phyloP scores from a whole-genome alignment of 2,329 filamentous ascomycete genomes.

The Xylaria sp. region DNA sequence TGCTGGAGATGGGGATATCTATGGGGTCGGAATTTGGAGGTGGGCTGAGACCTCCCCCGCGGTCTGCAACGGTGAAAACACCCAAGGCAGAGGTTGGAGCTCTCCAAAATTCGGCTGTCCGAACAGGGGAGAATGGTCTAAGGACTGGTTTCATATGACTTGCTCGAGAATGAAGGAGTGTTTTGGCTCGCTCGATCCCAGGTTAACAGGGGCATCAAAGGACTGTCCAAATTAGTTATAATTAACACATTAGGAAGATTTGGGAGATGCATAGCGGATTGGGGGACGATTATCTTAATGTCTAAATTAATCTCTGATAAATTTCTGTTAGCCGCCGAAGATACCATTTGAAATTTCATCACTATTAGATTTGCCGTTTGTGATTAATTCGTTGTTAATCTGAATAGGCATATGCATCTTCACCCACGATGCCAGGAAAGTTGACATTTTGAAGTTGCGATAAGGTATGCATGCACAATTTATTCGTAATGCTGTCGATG shows the following conservation, averaged over 20 bases:
- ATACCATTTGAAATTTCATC: slow-evolving; percentile 39
- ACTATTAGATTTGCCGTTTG: background rate
- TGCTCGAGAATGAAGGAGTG: background rate
- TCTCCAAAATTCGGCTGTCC: background rate
- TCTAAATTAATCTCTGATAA: slow-evolving; percentile 33
- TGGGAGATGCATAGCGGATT: slow-evolving; percentile 24
- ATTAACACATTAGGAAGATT: slow-evolving; percentile 13
- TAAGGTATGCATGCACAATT: no score
- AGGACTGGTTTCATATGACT: slow-evolving; percentile 27
- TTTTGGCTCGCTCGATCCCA: slow-evolving; percentile 1
- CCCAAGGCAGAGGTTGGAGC: slow-evolving; percentile 5
- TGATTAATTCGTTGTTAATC: background rate
- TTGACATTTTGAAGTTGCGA: background rate
- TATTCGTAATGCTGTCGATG: no score
- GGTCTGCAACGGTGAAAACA: slow-evolving; percentile 24
- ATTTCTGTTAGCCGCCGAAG: slow-evolving; percentile 27
- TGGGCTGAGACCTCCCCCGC: slow-evolving; percentile 33
- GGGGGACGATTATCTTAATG: slow-evolving; percentile 31
- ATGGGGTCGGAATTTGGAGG: slow-evolving; percentile 20
- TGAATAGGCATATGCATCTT: background rate
- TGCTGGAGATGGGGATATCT: background rate
- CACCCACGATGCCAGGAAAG: background rate
- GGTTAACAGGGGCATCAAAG: slow-evolving; percentile 1
- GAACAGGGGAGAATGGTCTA: background rate
- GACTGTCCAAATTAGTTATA: background rate